Conservation (phyloP, 306 rosid genomes). For the Cyclanthera cordifolia region DNA sequence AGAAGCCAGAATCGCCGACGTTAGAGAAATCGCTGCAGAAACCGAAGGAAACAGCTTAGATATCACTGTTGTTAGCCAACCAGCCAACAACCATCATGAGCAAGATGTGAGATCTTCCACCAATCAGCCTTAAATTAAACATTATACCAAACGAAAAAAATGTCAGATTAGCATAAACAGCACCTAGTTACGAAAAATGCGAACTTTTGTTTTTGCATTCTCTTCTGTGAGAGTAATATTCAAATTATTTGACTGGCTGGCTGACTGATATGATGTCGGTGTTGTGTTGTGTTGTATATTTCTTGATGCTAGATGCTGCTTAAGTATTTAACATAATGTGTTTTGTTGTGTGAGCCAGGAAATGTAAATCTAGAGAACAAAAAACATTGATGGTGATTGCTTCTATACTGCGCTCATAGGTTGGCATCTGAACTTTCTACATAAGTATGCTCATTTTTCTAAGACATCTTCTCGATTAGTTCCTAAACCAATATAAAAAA, state of each 20-base stretch:
- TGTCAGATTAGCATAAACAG: neutral
- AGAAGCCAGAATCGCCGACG: constrained; percentile 82
- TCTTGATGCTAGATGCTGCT: constrained; percentile 6
- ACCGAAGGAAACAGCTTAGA: constrained; percentile 79
- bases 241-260: constrained; percentile 1
- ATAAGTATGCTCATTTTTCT: no score
- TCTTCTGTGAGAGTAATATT: neutral
- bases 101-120: constrained; percentile 51
- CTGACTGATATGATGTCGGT: neutral
- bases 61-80: constrained; percentile 80
- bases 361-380: constrained; percentile 1
- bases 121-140: constrained; percentile 25
- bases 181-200: constrained; percentile 9
- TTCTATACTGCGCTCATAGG: neutral
- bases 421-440: neutral
- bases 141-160: neutral
- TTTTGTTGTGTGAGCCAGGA: constrained; percentile 9
- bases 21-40: constrained; percentile 71
- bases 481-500: no score
- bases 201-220: neutral
- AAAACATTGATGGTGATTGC: neutral
- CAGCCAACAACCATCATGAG: constrained; percentile 46
- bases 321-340: neutral
- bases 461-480: no score
- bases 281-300: constrained; percentile 9